Evolutionary conservation across 1,139 yeast genomes (phyloP).

Genomic region (Blastobotrys indianensis): DNA sequence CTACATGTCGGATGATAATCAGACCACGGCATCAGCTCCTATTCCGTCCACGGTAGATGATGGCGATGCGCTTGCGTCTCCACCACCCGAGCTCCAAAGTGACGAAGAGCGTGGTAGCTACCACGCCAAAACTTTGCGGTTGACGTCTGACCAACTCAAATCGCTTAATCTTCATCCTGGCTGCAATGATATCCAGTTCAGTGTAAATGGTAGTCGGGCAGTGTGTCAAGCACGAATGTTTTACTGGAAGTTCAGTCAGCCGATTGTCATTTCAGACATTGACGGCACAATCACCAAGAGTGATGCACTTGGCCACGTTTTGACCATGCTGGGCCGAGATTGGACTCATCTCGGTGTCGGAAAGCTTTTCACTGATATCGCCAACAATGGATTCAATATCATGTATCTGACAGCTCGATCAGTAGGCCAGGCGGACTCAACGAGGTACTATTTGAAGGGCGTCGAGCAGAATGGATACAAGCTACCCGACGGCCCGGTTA

Average conservation of each 20-base stretch:
- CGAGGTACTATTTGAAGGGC: conserved; percentile 75
- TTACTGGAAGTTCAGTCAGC: conserved; percentile 79
- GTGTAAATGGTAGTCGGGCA: conserved; percentile 78
- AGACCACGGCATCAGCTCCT: too few relatives aligned
- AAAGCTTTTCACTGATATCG: conserved; percentile 76
- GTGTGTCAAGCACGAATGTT: conserved; percentile 66
- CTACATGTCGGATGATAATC: background rate
- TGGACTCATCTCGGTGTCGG: conserved; percentile 99
- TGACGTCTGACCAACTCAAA: conserved; percentile 84
- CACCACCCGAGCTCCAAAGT: conserved; percentile 12
- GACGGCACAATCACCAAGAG: conserved; percentile 98
- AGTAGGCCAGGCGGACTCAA: conserved; percentile 92
- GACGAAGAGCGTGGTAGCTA: conserved; percentile 19
- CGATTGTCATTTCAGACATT: conserved; percentile 93
- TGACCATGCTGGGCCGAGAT: conserved; percentile 90
- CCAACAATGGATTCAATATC: conserved; percentile 83
- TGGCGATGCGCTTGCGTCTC: conserved; percentile 17
- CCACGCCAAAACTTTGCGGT: conserved; percentile 80
- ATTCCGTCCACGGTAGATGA: conserved; percentile 1
- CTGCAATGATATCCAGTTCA: conserved; percentile 68
- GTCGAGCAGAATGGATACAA: conserved; percentile 68
- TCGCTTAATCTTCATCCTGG: conserved; percentile 72
- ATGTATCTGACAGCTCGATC: conserved; percentile 92
- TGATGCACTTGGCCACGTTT: conserved; percentile 94
- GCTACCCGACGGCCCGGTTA: conserved; percentile 90